Base-by-base conservation (phyloP, 2,329 filamentous ascomycete species). In the Neofusicoccum cordaticola region DNA sequence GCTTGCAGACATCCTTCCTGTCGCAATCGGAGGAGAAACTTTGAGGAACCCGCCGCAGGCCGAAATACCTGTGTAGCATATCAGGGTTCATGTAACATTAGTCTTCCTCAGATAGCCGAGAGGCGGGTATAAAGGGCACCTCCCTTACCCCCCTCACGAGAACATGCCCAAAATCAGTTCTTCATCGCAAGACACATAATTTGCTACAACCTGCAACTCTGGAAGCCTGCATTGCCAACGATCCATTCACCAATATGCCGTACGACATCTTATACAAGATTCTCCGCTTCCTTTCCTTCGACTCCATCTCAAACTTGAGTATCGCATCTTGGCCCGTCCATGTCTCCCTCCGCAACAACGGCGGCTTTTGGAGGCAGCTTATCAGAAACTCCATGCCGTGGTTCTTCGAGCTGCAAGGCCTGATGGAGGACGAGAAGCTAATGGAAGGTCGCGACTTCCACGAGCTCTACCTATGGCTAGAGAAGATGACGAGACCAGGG, bases 381-480 rank as follows among this genome's bases (percentile, higher is more conserved):
- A 1, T 22, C 8, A 17, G 51, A 8, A 15, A 8, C 7, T 9
- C n/a, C n/a, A 56, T 27, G n/a, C 51, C 51, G 11, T 56, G 51
- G 51, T 56, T 56, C 34, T 22, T 41, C 22, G 35, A 42, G 7
- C 35, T 57, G 4, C 35, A 27, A 15, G 1, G 6, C 2, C 22
- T 57, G 3, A 8, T 57, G 4, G 35, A 41, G 2, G 35, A 57
- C 17, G 5, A 19, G 3, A n/a, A 7, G n/a, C 8, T 41, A 9
- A n/a, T 13, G 11, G 13, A 41, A 42, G 34, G 17, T n/a, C 3
- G 8, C 19, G 62, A 72, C 44, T 69, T 45, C 48, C 68, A 68
- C 52, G 48, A 44, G 9, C 39, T 67, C 3, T 72, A 70, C 35
- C 60, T 73, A 9, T 74, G 72, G 69, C 42, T 72, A 11, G 51